Conservation (phyloP, 176 grass and related monocot species). For the Bromus sterilis region DNA sequence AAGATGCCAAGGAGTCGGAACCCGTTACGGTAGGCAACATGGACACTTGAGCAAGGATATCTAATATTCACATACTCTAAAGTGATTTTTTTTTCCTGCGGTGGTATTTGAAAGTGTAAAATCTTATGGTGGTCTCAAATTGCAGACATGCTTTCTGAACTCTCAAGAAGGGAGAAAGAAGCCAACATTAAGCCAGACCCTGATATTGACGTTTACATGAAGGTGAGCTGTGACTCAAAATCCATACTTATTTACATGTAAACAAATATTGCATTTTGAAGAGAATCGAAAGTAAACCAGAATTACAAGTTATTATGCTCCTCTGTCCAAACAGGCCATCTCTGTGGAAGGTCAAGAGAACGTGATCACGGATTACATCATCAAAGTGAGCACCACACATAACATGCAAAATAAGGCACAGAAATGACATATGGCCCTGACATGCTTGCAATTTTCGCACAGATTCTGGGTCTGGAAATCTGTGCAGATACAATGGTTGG, state of each 20-base stretch:
- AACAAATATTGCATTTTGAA: neutral
- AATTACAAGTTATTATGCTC: neutral
- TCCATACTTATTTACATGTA: neutral
- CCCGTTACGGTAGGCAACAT: slow-evolving; percentile 63
- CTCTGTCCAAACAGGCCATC: slow-evolving; percentile 51
- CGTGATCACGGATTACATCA: slow-evolving; percentile 89
- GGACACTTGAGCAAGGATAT: neutral
- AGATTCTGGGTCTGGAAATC: slow-evolving; percentile 90
- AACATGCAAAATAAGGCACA: neutral
- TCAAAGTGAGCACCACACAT: slow-evolving; percentile 56
- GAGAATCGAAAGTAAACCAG: neutral
- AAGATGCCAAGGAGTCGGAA: slow-evolving; percentile 91
- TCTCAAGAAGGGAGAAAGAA: slow-evolving; percentile 92
- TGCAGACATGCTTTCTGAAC: slow-evolving; percentile 85
- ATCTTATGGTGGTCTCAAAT: slow-evolving; percentile 13
- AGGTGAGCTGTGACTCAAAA: slow-evolving; percentile 26
- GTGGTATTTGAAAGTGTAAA: too few species aligned
- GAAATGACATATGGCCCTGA: neutral
- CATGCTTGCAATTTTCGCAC: neutral
- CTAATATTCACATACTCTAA: neutral
- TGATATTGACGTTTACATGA: slow-evolving; percentile 94
- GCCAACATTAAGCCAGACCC: slow-evolving; percentile 86
- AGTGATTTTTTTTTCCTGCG: too few species aligned
- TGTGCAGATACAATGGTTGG: slow-evolving; percentile 98
- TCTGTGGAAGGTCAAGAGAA: slow-evolving; percentile 91